These are phyloP conservation scores for Apiospora hydei DNA, from an alignment of 2,329 filamentous ascomycete genomes.

Conservation along the genomic window DNA sequence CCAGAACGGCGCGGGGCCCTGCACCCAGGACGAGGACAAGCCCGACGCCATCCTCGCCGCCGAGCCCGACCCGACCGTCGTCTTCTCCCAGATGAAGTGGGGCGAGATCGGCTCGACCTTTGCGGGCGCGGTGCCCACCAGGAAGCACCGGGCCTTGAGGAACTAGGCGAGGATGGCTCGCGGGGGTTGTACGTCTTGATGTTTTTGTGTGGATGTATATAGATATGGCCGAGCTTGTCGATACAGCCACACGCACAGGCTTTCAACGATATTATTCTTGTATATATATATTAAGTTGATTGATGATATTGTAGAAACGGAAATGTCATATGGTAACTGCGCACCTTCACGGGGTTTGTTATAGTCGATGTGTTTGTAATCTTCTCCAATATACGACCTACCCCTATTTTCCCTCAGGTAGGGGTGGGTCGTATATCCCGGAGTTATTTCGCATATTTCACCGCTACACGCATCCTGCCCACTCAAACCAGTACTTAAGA, in stretches of 20 bases:
- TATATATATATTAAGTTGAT: not conserved
- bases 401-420: not conserved
- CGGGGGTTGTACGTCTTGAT: too few relatives aligned
- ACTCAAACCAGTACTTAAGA: too few relatives aligned
- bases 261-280: not conserved
- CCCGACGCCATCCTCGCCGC: conserved; percentile 53
- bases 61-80: conserved; percentile 56
- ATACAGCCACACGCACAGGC: not conserved
- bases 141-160: conserved; percentile 5
- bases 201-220: not conserved
- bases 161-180: not conserved
- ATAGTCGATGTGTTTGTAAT: not conserved
- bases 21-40: conserved; percentile 54
- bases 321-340: too few relatives aligned
- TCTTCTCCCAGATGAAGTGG: conserved; percentile 63
- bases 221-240: not conserved
- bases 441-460: not conserved
- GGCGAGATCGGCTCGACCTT: conserved; percentile 62
- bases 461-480: too few relatives aligned
- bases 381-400: not conserved
- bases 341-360: too few relatives aligned
- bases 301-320: not conserved
- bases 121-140: conserved; percentile 20
- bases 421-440: not conserved
- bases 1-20: conserved; percentile 58